Evolutionary conservation across 208 protist genomes (phyloP).

Genomic region (Entamoeba histolytica): DNA sequence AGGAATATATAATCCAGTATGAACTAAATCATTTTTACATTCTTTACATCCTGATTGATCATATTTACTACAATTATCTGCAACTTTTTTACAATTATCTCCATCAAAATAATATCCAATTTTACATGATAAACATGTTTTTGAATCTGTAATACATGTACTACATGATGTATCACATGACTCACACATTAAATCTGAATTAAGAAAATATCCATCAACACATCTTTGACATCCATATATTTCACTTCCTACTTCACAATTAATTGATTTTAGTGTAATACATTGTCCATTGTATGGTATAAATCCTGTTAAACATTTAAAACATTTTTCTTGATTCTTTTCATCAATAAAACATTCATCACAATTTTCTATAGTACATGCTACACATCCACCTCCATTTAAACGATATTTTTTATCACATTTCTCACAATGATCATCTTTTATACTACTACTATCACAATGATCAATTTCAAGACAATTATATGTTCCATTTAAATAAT

Average conservation of each 20-base stretch:
- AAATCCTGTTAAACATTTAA: not conserved
- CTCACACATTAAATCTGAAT: not conserved
- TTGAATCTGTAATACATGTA: not conserved
- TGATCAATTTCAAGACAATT: not conserved
- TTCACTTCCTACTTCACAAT: not conserved
- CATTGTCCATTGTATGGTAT: not conserved
- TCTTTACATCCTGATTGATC: not conserved
- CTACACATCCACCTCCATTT: not conserved
- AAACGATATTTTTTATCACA: not conserved
- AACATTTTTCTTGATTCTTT: not conserved
- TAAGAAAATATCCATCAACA: not conserved
- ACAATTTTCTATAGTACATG: not conserved
- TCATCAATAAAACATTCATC: not conserved
- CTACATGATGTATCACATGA: not conserved
- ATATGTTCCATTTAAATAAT: not conserved
- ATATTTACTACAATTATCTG: not conserved
- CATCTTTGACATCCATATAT: not conserved
- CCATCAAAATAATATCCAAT: not conserved
- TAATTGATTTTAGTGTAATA: fast-evolving
- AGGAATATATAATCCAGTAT: not conserved
- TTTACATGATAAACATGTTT: not conserved
- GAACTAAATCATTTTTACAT: not conserved
- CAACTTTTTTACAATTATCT: not conserved
- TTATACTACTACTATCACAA: not conserved
- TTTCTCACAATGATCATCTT: not conserved